phyloP scores from a whole-genome alignment of 2,329 filamentous ascomycete genomes.

The Gyromitra esculenta region DNA sequence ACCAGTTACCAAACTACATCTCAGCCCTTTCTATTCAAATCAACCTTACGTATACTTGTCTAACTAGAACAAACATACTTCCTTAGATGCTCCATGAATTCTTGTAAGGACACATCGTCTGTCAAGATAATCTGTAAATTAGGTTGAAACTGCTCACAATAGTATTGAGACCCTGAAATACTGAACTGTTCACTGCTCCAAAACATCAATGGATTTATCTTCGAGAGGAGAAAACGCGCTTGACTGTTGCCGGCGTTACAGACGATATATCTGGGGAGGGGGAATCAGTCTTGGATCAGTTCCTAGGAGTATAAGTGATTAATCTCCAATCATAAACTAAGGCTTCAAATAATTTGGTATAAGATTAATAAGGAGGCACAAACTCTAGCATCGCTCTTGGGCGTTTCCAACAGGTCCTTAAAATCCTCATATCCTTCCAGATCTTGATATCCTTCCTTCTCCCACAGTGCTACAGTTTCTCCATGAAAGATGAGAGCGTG shows the following conservation, averaged over 20 bases:
- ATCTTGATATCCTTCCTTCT: constrained; percentile 97
- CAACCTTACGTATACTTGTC: neutral
- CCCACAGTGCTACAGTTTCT: constrained; percentile 96
- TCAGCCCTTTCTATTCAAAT: neutral
- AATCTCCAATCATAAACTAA: neutral
- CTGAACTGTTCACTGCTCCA: constrained; percentile 67
- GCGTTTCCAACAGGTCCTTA: constrained; percentile 82
- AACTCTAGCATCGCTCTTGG: constrained; percentile 95
- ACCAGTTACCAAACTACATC: neutral
- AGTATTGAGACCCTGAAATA: constrained; percentile 70
- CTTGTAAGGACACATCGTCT: constrained; percentile 96
- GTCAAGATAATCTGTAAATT: constrained; percentile 98
- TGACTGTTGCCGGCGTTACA: constrained; percentile 97
- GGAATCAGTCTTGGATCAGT: constrained; percentile 94
- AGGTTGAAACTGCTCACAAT: constrained; percentile 88
- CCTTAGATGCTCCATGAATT: constrained; percentile 99
- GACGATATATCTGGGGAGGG: constrained; percentile 96
- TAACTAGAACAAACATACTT: constrained; percentile 72
- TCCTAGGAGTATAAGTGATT: constrained; percentile 68
- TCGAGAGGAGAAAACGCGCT: constrained; percentile 91
- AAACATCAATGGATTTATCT: constrained; percentile 95
- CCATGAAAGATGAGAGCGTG: constrained; percentile 99
- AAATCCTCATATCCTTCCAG: constrained; percentile 99
- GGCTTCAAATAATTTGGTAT: neutral
- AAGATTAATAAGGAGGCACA: constrained; percentile 59